A percentile compares a stretch with the other conserved stretches of the same genome.
Evolutionary conservation across 139 green algal genomes (phyloP).

Genomic region (Pycnococcus provasolii): DNA sequence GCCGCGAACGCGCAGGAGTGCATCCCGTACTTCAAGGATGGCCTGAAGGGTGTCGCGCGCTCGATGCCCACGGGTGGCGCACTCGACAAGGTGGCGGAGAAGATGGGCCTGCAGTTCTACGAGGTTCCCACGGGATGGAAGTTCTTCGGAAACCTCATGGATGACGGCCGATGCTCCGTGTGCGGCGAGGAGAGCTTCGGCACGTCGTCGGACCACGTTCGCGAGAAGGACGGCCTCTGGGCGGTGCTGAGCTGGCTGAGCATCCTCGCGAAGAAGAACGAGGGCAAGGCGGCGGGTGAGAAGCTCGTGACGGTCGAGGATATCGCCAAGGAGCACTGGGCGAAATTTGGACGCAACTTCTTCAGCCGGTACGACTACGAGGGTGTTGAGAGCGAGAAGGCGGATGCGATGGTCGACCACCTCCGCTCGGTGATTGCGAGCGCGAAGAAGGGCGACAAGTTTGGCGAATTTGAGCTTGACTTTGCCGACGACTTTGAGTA

Average conservation of each 20-base stretch:
- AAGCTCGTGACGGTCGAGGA: constrained; percentile 77
- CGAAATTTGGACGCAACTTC: constrained; percentile 90
- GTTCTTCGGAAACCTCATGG: constrained; percentile 57
- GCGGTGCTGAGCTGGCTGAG: constrained; percentile 85
- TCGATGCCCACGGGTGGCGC: constrained; percentile 95
- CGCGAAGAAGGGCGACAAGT: constrained; percentile 54
- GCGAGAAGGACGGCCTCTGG: constrained; percentile 79
- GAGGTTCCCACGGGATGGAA: constrained; percentile 83
- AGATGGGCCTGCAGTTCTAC: constrained; percentile 66
- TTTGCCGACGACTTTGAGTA: constrained; percentile 94
- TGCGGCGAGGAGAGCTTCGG: constrained; percentile 94
- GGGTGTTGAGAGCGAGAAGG: constrained; percentile 58
- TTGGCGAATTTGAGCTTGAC: constrained; percentile 63
- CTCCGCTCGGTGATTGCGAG: constrained; percentile 52
- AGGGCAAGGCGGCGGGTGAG: constrained; percentile 56
- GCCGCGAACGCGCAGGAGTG: constrained; percentile 81
- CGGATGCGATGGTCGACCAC: constrained; percentile 75
- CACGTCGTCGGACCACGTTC: constrained; percentile 89
- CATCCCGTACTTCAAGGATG: constrained; percentile 96
- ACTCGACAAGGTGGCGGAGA: constrained; percentile 80
- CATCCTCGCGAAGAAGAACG: constrained; percentile 89
- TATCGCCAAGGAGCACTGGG: constrained; percentile 89
- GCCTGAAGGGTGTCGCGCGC: constrained; percentile 91
- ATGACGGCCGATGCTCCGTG: constrained; percentile 38
- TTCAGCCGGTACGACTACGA: constrained; percentile 61